phyloP scores from a whole-genome alignment of 208 protist genomes.

The Trypanosoma lewisi region DNA sequence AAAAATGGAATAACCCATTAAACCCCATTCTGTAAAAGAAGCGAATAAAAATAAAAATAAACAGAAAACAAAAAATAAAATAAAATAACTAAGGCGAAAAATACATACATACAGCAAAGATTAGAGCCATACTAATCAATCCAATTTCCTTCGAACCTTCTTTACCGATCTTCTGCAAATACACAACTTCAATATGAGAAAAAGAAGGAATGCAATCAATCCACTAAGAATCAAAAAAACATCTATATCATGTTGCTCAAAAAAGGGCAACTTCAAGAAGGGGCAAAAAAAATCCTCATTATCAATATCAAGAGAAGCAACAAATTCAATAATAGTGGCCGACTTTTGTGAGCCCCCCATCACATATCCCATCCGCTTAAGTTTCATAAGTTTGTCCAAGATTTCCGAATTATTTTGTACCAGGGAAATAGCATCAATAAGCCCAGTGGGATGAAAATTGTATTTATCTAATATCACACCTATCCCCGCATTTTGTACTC shows the following conservation, averaged over 20 bases:
- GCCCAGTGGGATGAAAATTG: conserved; percentile 4
- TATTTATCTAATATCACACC: conserved; percentile 16
- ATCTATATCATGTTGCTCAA: conserved; percentile 18
- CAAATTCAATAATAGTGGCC: conserved; percentile 35
- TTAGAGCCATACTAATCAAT: not conserved
- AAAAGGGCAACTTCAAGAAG: not conserved
- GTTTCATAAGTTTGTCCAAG: conserved; percentile 1
- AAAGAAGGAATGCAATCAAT: not conserved
- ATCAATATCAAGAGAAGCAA: conserved; percentile 15
- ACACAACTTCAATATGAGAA: not conserved
- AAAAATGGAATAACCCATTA: too few species aligned
- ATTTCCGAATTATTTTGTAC: conserved; percentile 19
- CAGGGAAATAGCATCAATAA: conserved; percentile 2
- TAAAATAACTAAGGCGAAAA: not conserved
- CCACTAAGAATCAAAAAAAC: conserved; percentile 15
- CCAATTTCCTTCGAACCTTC: not conserved
- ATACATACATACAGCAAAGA: conserved; percentile 2
- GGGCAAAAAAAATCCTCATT: conserved; percentile 24
- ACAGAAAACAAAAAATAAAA: conserved; percentile 12
- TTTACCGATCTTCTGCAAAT: not conserved
- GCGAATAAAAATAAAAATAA: not conserved
- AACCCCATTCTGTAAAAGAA: too few species aligned
- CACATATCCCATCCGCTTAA: conserved; percentile 33
- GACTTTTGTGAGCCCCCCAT: conserved; percentile 42
- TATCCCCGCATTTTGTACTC: conserved; percentile 15